Conservation (phyloP, 2,329 filamentous ascomycete species). For the Colletotrichum agaves region DNA sequence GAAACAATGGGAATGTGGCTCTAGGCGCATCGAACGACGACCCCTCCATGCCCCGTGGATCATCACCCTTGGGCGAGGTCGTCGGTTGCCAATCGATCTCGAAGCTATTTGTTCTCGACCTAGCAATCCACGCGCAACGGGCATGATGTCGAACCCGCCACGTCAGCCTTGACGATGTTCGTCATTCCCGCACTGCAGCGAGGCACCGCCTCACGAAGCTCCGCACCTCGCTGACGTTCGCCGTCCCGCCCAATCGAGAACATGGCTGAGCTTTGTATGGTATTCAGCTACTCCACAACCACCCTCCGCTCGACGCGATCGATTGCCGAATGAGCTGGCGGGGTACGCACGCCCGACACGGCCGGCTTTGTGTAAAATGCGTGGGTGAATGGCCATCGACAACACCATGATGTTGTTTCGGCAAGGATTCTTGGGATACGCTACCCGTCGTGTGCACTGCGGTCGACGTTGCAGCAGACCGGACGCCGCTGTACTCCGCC, state of each 20-base stretch:
- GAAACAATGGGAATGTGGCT: not conserved
- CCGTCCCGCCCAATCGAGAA: too few relatives aligned
- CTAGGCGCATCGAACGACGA: constrained; percentile 11
- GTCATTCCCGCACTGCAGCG: too few relatives aligned
- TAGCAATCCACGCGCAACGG: not conserved
- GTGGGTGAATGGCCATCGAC: too few relatives aligned
- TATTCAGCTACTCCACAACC: not conserved
- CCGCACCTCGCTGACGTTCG: too few relatives aligned
- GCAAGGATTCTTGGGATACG: too few relatives aligned
- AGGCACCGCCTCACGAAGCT: too few relatives aligned
- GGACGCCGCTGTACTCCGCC: too few relatives aligned
- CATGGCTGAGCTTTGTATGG: not conserved
- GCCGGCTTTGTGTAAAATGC: too few relatives aligned
- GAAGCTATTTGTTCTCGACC: constrained; percentile 15
- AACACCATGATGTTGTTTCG: too few relatives aligned
- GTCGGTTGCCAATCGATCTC: constrained; percentile 26
- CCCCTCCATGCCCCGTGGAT: constrained; percentile 38
- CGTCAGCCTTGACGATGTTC: too few relatives aligned
- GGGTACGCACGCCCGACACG: not conserved
- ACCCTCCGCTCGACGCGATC: not conserved
- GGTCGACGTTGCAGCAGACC: too few relatives aligned
- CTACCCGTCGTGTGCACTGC: too few relatives aligned
- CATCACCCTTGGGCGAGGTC: constrained; percentile 27
- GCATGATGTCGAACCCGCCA: not conserved
- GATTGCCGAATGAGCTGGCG: not conserved